These are phyloP conservation scores for Taiozyma sp. DNA, from an alignment of 1,139 yeast genomes.

Conservation along the genomic window DNA sequence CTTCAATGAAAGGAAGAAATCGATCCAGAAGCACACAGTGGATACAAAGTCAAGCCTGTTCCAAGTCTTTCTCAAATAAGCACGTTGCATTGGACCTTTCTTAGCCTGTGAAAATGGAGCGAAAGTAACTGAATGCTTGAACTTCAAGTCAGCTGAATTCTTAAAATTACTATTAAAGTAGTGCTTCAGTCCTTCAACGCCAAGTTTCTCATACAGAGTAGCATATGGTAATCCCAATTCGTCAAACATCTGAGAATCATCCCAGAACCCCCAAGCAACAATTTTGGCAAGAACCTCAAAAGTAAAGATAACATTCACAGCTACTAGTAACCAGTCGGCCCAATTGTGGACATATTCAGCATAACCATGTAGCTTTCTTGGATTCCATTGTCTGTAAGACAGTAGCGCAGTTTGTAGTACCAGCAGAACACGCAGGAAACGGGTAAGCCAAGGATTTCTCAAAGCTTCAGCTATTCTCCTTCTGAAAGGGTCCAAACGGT, in stretches of 20 bases:
- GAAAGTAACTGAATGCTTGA: constrained; percentile 22
- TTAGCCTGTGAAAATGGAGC: constrained; percentile 15
- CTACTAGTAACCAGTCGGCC: constrained; percentile 53
- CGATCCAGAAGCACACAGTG: constrained; percentile 69
- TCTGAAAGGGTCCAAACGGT: constrained; percentile 31
- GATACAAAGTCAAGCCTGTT: constrained; percentile 78
- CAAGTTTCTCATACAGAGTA: constrained; percentile 23
- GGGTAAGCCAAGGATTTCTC: constrained; percentile 21
- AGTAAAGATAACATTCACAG: constrained; percentile 57
- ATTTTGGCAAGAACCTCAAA: constrained; percentile 52
- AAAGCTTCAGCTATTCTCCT: constrained; percentile 25
- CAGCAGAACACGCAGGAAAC: constrained; percentile 28
- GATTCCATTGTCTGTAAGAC: constrained; percentile 47
- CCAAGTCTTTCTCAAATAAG: constrained; percentile 78
- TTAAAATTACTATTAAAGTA: constrained; percentile 4
- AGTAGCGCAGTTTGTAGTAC: constrained; percentile 39
- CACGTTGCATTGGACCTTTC: constrained; percentile 39
- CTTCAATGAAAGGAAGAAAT: constrained; percentile 50
- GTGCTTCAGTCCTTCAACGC: constrained; percentile 21
- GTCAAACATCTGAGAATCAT: constrained; percentile 56
- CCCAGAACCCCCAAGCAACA: constrained; percentile 69
- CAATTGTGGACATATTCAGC: constrained; percentile 37
- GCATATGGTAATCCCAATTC: constrained; percentile 38
- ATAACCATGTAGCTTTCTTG: constrained; percentile 32
- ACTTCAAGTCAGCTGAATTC: constrained; percentile 1